Base-by-base conservation (phyloP, 2,329 filamentous ascomycete species). In the Gaeumannomyces sp. region DNA sequence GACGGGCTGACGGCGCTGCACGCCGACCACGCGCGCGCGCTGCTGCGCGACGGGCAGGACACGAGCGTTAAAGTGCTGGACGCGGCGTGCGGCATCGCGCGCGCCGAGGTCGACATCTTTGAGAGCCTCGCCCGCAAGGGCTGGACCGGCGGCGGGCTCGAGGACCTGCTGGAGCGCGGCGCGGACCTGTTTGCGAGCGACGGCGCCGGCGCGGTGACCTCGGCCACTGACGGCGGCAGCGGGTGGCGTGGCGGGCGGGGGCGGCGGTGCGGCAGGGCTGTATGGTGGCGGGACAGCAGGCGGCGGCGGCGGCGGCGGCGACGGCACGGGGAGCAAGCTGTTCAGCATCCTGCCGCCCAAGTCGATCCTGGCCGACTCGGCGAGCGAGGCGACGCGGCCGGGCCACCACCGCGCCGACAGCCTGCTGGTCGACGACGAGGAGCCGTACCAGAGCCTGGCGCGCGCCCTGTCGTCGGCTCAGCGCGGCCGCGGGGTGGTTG, bases 21-120 rank as follows among this genome's bases (percentile, higher is more conserved):
- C 72, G 84, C 79, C 25, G 81, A 83, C 65, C 86, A 89, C 71
- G 82, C 85, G n/a, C 77, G 83, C 35, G 81, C 82, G 0, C 70
- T 89, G 68, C 74, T 89, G 64, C 77, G 85, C 66, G 86, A 89
- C 72, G 85, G 85, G 71, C 87, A 89, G 73, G 86, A 88, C 69
- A 86, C 86, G 68, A 88, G 85, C 69, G 78, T 75, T 31, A 79
- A 80, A 68, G 88, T 89, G 69, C 81, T 88, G 25, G 87, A 89
- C 65, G 85, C 86, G 25, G 84, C 84, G 70, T 88, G 86, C 70
- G 86, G 84, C 67, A 79, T 90, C 14, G 87, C 89, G 16, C 79
- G 87, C 25, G 87, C 87, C 64, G 87, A 90, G 75, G 84, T 90
- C 27, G 87, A 90, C 74, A 89, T 90, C 33, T 89, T 89, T 65